Base-by-base conservation (phyloP, 352 stramenopile genomes). In the Phytophthora aleatoria region DNA sequence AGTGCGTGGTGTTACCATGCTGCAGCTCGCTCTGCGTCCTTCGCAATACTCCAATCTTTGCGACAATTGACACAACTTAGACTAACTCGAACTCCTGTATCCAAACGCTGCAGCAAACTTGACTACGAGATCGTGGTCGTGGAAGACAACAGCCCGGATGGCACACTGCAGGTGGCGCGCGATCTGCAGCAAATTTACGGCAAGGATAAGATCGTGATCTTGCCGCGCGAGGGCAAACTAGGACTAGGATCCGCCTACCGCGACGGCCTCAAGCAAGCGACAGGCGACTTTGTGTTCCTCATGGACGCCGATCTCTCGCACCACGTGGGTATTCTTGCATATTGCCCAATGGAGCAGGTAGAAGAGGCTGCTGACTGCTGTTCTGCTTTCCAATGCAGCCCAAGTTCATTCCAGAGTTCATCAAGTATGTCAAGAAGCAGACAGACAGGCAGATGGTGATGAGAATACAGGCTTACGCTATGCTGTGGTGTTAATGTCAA, bases 301-400 rank as follows among this genome's bases (percentile, higher is more conserved):
- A 99, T 99, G 97, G 97, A 99, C 81, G 97, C 97, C 16, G 97
- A 99, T 77, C 85, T 99, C 35, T 98, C 91, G 57, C 97, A 99
- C 76, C 97, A 99, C 81, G 87, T 96, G 66, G 44, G 65, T 69
- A 31, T 26, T 50, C 7, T n/a, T 41, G 7, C 10, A 20, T 36
- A 16, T 24, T 16, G 1, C 47, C 3, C 49, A 44, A 3, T 44
- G 20, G 8, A n/a, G 11, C n/a, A 12, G 13, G n/a, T 56, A 11
- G 12, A 30, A 44, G 13, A 24, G 15, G 6, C 16, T 36, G 13
- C 36, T 51, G 3, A 62, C 16, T 67, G 26, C 39, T 28, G 9
- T 31, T 61, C 3, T 59, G 8, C 56, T 35, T 0, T 49, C 56
- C 16, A 11, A 15, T 63, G 12, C 61, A 96, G 86, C 97, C 97